phyloP scores from a whole-genome alignment of 2,329 filamentous ascomycete species.

The Aspergillus novoparasiticus region DNA sequence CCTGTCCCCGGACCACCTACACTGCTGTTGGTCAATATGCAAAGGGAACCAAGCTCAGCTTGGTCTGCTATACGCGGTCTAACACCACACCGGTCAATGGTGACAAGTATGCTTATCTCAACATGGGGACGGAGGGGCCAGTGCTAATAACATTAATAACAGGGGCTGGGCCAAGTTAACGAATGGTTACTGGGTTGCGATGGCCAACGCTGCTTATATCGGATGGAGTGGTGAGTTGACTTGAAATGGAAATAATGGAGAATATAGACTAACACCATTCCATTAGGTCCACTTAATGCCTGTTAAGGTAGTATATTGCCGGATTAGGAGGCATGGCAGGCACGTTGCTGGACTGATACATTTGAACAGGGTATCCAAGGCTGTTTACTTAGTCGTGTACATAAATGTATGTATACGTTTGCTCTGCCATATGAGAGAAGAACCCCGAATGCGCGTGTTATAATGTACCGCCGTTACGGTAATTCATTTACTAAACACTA shows the following conservation, averaged over 20 bases:
- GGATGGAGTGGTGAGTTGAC: not conserved
- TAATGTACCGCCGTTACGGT: no score
- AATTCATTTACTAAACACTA: no score
- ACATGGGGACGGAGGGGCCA: fast-evolving
- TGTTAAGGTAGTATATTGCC: not conserved
- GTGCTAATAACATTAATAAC: not conserved
- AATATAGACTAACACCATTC: not conserved
- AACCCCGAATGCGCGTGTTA: no score
- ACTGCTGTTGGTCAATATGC: not conserved
- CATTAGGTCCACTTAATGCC: not conserved
- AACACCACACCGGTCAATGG: not conserved
- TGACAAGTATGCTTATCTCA: not conserved
- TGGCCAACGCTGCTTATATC: not conserved
- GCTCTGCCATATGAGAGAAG: no score
- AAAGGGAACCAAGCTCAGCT: not conserved
- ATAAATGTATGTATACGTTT: no score
- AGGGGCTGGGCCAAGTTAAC: not conserved
- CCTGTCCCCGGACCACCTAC: not conserved
- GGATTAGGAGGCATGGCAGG: no score
- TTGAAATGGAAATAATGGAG: not conserved
- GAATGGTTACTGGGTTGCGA: not conserved
- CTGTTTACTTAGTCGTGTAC: no score
- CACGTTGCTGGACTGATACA: no score
- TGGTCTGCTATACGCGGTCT: not conserved
- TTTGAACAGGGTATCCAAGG: no score